phyloP scores from a whole-genome alignment of 2,329 filamentous ascomycete genomes.

The Cladosporium halotolerans region DNA sequence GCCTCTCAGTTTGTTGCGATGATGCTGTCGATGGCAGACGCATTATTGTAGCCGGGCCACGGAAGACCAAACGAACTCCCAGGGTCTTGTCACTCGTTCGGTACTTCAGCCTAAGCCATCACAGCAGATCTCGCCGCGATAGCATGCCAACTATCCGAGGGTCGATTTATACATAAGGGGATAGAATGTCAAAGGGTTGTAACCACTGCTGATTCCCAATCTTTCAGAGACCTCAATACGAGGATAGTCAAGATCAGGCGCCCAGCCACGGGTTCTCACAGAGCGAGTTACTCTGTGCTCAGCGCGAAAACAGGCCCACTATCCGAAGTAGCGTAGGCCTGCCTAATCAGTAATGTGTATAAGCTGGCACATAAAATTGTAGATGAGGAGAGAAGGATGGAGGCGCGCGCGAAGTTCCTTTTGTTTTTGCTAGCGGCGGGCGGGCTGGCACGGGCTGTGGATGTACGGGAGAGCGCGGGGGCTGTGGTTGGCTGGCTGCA shows the following conservation, averaged over 20 bases:
- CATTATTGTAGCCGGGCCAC: no score
- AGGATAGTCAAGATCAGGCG: slow-evolving; percentile 64
- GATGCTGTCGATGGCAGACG: no score
- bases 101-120: no score
- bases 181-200: slow-evolving; percentile 36
- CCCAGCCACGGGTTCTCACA: slow-evolving; percentile 58
- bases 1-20: no score
- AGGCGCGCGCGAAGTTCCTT: slow-evolving; percentile 22
- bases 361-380: slow-evolving; percentile 47
- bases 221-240: slow-evolving; percentile 59
- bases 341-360: slow-evolving; percentile 49
- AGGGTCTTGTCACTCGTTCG: no score
- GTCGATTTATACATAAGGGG: no score
- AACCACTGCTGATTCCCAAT: slow-evolving; percentile 68
- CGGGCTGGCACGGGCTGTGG: background rate
- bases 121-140: no score
- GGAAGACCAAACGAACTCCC: no score
- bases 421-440: slow-evolving; percentile 4
- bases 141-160: no score
- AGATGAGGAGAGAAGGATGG: slow-evolving; percentile 36
- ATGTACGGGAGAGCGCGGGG: slow-evolving; percentile 14
- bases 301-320: slow-evolving; percentile 57
- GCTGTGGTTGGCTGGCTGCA: slow-evolving; percentile 21
- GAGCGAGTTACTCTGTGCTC: slow-evolving; percentile 53
- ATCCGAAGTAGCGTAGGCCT: slow-evolving; percentile 6